Evolutionary conservation across 202 grass and related monocot genomes (phyloP), one percentile per base, ranked within the genome.

Genomic region (Carex sylvatica): DNA sequence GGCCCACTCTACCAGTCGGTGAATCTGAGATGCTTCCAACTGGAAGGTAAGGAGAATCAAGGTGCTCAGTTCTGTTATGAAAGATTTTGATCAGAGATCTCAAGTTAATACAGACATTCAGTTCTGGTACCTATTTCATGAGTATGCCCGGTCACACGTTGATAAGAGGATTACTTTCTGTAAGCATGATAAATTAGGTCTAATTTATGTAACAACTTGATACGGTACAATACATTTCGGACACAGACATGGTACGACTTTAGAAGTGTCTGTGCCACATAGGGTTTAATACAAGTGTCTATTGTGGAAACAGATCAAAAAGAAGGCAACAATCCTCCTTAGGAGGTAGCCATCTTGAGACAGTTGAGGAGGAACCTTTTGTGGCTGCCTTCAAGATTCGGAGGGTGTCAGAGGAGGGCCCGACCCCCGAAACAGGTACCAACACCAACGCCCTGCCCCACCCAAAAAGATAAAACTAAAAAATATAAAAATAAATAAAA

Each of bases 291-390:
- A 53, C 1, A 46, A 23, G 67, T 23, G 23, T 74, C 23, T 30
- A 16, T 52, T 61, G 23, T 64, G 23, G 38, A 46, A 69, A 70
- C 78, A 95, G 92, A 84, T 80, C 88, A 70, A 98, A 98, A 84
- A 93, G 82, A 84, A 90, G 80, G 84, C 85, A 91, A 14, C 82
- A 88, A 65, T 95, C 92, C 71, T 95, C 90, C 79, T 87, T 85
- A 87, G 82, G 68, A 87, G 79, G 75, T n/a, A 91, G 86, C 38
- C 91, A 83, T 71, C 92, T 98, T 87, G 92, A 91, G 89, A 87
- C 92, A 67, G 92, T 98, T 71, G 80, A 91, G 66, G 95, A 98
- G 77, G 95, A 98, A 36, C 84, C 91, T 63, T 64, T 91, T 79
- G 52, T 80, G 56, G 94, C 85, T 44, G 71, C 65, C 28, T 94